phyloP scores from a whole-genome alignment of 2,329 filamentous ascomycete genomes.

The Sarocladiaceae sp. region DNA sequence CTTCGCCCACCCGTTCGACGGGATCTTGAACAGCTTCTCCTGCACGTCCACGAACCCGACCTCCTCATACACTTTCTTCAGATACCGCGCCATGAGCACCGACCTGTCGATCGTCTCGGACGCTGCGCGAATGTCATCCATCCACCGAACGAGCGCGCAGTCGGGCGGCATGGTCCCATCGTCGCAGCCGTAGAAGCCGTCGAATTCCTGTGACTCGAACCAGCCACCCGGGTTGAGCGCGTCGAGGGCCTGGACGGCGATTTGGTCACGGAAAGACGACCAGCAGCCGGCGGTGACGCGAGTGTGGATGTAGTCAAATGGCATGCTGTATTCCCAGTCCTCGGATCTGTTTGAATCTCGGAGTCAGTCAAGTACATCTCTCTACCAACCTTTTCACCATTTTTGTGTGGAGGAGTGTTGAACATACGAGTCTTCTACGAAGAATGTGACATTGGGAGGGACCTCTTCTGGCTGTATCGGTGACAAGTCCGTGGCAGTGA shows the following conservation, averaged over 20 bases:
- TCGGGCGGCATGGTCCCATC: conserved; percentile 36
- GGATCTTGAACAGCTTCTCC: conserved; percentile 46
- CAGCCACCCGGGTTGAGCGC: conserved; percentile 45
- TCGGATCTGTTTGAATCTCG: conserved; percentile 31
- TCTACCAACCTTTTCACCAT: not conserved
- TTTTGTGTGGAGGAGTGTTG: not conserved
- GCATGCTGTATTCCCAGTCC: conserved; percentile 45
- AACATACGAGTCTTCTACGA: conserved; percentile 56
- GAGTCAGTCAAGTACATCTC: not conserved
- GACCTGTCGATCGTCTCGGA: conserved; percentile 30
- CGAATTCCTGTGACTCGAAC: conserved; percentile 47
- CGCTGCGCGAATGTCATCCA: conserved; percentile 32
- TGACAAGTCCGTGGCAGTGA: conserved; percentile 61
- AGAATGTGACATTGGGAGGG: conserved; percentile 68
- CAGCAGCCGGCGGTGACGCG: conserved; percentile 44
- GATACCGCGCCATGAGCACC: conserved; percentile 25
- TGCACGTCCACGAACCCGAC: conserved; percentile 51
- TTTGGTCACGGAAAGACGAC: conserved; percentile 38
- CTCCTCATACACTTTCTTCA: conserved; percentile 33
- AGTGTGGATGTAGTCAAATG: conserved; percentile 50
- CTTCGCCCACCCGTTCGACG: conserved; percentile 39
- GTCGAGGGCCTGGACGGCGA: conserved; percentile 46
- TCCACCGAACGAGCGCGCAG: conserved; percentile 32
- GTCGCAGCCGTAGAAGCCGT: conserved; percentile 33
- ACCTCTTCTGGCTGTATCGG: conserved; percentile 61